Evolutionary conservation across 192 early-diverging fungal species (phyloP), one percentile per base, ranked within the genome.

Genomic region (Linnemannia zychae): DNA sequence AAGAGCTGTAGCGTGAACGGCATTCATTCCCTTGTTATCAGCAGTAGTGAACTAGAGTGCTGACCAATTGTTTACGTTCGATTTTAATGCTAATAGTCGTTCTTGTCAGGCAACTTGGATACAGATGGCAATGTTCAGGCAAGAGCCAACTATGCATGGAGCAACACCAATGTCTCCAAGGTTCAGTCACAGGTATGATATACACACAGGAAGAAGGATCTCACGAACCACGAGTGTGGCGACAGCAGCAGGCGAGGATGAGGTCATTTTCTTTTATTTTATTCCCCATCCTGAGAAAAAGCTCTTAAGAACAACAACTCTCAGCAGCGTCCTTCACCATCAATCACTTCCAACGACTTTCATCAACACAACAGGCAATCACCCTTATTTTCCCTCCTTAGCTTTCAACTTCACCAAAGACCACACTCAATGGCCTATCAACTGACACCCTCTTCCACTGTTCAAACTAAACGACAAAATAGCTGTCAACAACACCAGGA

Each of bases 81-180:
- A n/a, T 34, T 67, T 7, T 33, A 36, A 33, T 48, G 38, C 17
- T 49, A 9, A 52, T 86, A 96, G 94, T 94, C 93, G 31, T 91
- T 97, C 90, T 87, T 99, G 82, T 96, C 97, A 77, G 99, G 98
- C 9, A 97, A 95, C 84, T 92, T 99, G 89, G 99, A 99, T 81
- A 95, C 95, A 72, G 95, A 99, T 78, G 93, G 95, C 69, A 95
- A 92, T 75, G 91, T 99, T 47, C 93, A 95, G 82, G 98, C 94
- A 17, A 90, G 96, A 66, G 90, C 91, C 71, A 91, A 96, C 91
- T 93, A 97, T 87, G 93, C 92, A 77, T 96, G 97, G 96, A 92
- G 93, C 63, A 90, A 92, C 74, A 72, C 88, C 48, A 89, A 91
- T 65, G 89, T 92, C 72, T 87, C 91, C 70, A 95, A 94, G 90